Evolutionary conservation across 352 stramenopile genomes (phyloP), one percentile per base, ranked within the genome.

Genomic region (Globisporangium orthogonon): DNA sequence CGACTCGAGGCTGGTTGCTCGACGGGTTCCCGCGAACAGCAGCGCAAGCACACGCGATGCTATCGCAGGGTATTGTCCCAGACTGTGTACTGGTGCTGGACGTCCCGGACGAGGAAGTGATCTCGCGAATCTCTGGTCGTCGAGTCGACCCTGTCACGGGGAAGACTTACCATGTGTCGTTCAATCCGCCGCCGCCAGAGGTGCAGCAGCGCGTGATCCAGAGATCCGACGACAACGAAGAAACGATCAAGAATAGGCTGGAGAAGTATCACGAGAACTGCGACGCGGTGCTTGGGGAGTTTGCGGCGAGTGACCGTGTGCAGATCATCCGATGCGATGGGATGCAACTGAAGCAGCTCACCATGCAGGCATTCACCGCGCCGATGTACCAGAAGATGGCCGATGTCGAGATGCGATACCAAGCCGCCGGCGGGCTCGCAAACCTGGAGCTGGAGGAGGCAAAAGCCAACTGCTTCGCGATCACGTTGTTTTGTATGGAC

Each of bases 151-250:
- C 90, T 18, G 70, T 71, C 5, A 97, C 78, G 5, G 93, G 94
- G 53, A 91, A 93, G 60, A 98, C 87, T 3, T 99, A 98, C 75
- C 96, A 99, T 67, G 71, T 98, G 13, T 94, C 96, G 61, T 98
- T 97, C 71, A 97, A 97, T 58, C 93, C 94, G 18, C 96, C 96
- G 7, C 73, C 78, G 0, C 46, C 47, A 6, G 83, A 82, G n/a
- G 70, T 80, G 35, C 88, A 58, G 35, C 69, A 62, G 65, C 91
- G 71, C 46, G 75, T 91, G 1, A 57, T 91, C 35, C 91, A 98
- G 69, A 72, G 91, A 37, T 89, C 74, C 7, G 93, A 98, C 66
- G 93, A 98, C 73, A 98, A 88, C 0, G 89, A 97, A 52, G 85
- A 92, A n/a, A 98, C 95, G 60, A 85, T 97, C 23, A 81, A 74